Percentiles rank a stretch among this genome's conserved stretches.
phyloP scores from a whole-genome alignment of 192 early-diverging fungal genomes.

The Coemansia sp. region DNA sequence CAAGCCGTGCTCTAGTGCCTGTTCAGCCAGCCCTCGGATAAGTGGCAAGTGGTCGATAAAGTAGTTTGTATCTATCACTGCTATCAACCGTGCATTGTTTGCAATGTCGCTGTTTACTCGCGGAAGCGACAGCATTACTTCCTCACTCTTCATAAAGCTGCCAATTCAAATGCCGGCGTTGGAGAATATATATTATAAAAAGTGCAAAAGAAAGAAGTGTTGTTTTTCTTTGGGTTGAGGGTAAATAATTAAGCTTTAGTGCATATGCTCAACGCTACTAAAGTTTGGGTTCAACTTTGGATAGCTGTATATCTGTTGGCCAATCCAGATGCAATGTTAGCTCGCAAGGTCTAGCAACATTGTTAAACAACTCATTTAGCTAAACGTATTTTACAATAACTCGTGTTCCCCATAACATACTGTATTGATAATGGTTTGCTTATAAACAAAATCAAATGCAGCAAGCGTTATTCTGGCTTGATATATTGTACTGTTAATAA shows the following conservation, averaged over 20 bases:
- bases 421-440: background rate
- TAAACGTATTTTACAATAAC: too few relatives aligned
- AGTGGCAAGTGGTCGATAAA: constrained; percentile 33
- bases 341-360: too few relatives aligned
- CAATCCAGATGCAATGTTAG: too few relatives aligned
- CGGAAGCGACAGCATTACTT: background rate
- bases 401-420: background rate
- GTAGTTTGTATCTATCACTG: constrained; percentile 49
- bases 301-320: too few relatives aligned
- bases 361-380: too few relatives aligned
- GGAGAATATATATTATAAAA: background rate
- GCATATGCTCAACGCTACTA: too few relatives aligned
- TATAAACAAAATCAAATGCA: background rate
- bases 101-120: constrained; percentile 14
- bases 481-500: background rate
- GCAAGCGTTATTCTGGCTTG: too few relatives aligned
- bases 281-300: too few relatives aligned
- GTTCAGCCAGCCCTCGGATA: constrained; percentile 12
- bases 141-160: background rate
- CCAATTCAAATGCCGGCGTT: background rate
- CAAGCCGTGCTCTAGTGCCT: constrained; percentile 9
- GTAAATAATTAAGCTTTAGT: too few relatives aligned
- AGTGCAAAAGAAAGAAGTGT: background rate
- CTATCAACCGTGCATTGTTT: constrained; percentile 17
- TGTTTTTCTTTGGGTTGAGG: too few relatives aligned